A percentile compares a stretch with the other conserved stretches of the same genome.
Evolutionary conservation across 768 basidiomycete species (phyloP).

Genomic region (Termitomyces bulborhizus): DNA sequence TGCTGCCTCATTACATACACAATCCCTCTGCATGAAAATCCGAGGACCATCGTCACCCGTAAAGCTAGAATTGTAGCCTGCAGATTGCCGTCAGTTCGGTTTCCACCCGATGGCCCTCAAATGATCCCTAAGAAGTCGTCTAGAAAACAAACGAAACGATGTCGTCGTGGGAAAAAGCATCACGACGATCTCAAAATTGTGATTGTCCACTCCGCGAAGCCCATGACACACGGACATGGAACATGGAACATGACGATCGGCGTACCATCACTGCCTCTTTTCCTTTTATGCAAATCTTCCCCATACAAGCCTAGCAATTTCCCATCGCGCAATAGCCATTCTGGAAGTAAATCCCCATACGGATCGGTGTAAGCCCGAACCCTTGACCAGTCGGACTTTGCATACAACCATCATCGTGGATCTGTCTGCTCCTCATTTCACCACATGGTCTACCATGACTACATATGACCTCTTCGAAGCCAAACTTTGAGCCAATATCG

Average conservation of each 20-base stretch:
- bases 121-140: neutral
- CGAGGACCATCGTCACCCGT: neutral
- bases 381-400: neutral
- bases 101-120: neutral
- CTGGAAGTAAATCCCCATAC: constrained; percentile 3
- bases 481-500: constrained; percentile 9
- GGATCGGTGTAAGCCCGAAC: constrained; percentile 1
- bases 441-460: neutral
- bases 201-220: constrained; percentile 14
- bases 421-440: constrained; percentile 1
- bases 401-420: constrained; percentile 2
- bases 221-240: constrained; percentile 9
- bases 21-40: too few relatives aligned
- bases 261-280: constrained; percentile 6
- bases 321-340: constrained; percentile 5
- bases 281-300: constrained; percentile 13
- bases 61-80: neutral
- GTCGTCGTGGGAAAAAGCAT: neutral
- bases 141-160: neutral
- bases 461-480: neutral
- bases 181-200: constrained; percentile 1
- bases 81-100: constrained; percentile 3
- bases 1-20: too few relatives aligned
- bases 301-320: constrained; percentile 7
- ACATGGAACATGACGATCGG: constrained; percentile 9